A percentile compares a stretch with the other conserved stretches of the same genome.
Evolutionary conservation across 768 basidiomycete species (phyloP).

Genomic region (Amanita polypyramis): DNA sequence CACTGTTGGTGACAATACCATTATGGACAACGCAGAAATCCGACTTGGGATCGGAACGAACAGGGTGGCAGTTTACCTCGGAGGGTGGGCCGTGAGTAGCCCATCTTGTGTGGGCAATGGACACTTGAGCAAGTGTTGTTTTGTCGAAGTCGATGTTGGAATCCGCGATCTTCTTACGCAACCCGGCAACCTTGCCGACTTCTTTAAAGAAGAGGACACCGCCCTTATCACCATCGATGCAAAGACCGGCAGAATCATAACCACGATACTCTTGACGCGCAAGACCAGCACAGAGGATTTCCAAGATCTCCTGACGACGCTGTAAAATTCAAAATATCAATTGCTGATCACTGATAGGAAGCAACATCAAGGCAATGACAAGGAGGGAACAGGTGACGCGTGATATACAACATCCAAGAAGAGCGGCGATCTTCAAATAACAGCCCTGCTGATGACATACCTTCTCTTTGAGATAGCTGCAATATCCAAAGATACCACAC

Average conservation of each 20-base stretch:
- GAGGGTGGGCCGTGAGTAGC: conserved; percentile 94
- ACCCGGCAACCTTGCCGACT: conserved; percentile 92
- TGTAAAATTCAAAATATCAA: conserved; percentile 21
- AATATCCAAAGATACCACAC: conserved; percentile 97
- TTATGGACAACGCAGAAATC: conserved; percentile 97
- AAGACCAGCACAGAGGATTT: conserved; percentile 84
- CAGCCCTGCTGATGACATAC: conserved; percentile 30
- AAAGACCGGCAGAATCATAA: conserved; percentile 90
- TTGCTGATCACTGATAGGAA: background rate
- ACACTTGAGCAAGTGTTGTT: conserved; percentile 77
- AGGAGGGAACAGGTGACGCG: background rate
- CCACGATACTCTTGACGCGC: conserved; percentile 96
- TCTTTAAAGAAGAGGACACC: conserved; percentile 86
- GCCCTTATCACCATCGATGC: conserved; percentile 85
- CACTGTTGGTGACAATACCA: conserved; percentile 94
- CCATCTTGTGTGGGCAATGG: conserved; percentile 99
- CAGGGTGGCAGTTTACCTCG: conserved; percentile 87
- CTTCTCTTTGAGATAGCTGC: conserved; percentile 92
- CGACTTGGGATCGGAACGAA: conserved; percentile 66
- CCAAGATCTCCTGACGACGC: conserved; percentile 86
- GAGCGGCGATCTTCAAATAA: too few relatives aligned
- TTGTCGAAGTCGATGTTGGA: conserved; percentile 66
- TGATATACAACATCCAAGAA: background rate
- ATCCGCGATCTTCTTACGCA: conserved; percentile 80
- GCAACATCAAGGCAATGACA: too few relatives aligned